Evolutionary conservation across 192 early-diverging fungal genomes (phyloP).

Genomic region (Endogone sp.): DNA sequence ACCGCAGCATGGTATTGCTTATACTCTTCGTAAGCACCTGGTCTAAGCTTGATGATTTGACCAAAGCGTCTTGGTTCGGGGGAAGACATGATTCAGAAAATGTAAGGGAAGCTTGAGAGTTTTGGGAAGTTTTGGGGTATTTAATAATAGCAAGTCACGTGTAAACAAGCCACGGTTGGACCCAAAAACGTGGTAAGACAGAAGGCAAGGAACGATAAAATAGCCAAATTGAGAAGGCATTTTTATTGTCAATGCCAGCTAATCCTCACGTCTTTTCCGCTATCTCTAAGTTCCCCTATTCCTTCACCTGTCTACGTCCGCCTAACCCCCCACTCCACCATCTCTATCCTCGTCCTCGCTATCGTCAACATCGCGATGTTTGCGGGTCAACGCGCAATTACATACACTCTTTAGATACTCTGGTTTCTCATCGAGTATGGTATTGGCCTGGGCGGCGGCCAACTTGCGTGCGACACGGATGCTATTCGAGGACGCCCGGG

Average conservation of each 20-base stretch:
- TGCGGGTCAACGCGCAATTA: constrained; percentile 14
- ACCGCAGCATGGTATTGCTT: constrained; percentile 1
- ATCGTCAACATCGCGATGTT: not conserved
- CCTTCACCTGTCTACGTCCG: too few relatives aligned
- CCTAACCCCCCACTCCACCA: not conserved
- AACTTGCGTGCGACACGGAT: constrained; percentile 32
- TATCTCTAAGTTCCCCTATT: too few relatives aligned
- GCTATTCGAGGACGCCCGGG: constrained; percentile 25
- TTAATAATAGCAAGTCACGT: not conserved
- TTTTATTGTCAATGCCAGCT: too few relatives aligned
- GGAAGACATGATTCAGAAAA: not conserved
- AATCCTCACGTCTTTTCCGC: too few relatives aligned
- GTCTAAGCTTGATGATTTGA: not conserved
- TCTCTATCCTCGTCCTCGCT: not conserved
- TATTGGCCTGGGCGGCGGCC: constrained; percentile 29
- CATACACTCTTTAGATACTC: constrained; percentile 22
- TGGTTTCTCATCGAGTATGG: constrained; percentile 24
- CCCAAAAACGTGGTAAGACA: too few relatives aligned
- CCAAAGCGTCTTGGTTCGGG: constrained; percentile 1
- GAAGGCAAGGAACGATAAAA: too few relatives aligned
- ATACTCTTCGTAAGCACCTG: constrained; percentile 3
- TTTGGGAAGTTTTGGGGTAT: too few relatives aligned
- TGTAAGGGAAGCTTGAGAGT: too few relatives aligned
- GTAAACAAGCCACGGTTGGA: too few relatives aligned
- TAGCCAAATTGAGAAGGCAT: too few relatives aligned